Conservation (phyloP, 495 filamentous ascomycete species). For the Aspergillus cristatus region DNA sequence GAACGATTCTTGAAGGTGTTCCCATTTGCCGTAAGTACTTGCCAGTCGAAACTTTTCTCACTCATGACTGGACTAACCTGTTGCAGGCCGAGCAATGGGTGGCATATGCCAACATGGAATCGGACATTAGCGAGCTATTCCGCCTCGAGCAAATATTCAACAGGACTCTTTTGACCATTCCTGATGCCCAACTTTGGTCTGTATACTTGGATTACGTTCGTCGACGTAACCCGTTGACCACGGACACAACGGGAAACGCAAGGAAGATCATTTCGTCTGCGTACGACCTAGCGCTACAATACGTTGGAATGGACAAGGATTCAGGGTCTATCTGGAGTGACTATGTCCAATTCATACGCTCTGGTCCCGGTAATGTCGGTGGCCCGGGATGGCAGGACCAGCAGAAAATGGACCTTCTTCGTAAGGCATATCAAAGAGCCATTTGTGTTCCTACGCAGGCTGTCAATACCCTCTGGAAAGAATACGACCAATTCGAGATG, state of each 20-base stretch:
- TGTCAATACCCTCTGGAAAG: conserved; percentile 82
- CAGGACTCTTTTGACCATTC: conserved; percentile 59
- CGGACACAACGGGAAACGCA: conserved; percentile 65
- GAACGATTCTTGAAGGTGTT: conserved; percentile 81
- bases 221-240: conserved; percentile 74
- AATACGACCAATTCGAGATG: conserved; percentile 94
- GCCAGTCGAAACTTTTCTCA: conserved; percentile 2
- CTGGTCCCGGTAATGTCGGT: conserved; percentile 71
- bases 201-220: conserved; percentile 94
- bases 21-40: conserved; percentile 72
- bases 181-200: conserved; percentile 79
- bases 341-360: conserved; percentile 83
- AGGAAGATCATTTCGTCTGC: conserved; percentile 68
- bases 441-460: conserved; percentile 73
- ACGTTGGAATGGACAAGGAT: conserved; percentile 85
- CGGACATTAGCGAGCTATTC: conserved; percentile 66
- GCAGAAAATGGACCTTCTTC: conserved; percentile 90
- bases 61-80: conserved; percentile 8
- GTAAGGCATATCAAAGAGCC: conserved; percentile 85
- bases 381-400: conserved; percentile 89
- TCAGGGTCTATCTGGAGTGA: conserved; percentile 87
- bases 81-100: conserved; percentile 81
- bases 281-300: conserved; percentile 84
- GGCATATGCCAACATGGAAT: conserved; percentile 76
- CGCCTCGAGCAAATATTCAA: conserved; percentile 75